Base-by-base conservation (phyloP, 345 rosid species). In the Linum trigynum region DNA sequence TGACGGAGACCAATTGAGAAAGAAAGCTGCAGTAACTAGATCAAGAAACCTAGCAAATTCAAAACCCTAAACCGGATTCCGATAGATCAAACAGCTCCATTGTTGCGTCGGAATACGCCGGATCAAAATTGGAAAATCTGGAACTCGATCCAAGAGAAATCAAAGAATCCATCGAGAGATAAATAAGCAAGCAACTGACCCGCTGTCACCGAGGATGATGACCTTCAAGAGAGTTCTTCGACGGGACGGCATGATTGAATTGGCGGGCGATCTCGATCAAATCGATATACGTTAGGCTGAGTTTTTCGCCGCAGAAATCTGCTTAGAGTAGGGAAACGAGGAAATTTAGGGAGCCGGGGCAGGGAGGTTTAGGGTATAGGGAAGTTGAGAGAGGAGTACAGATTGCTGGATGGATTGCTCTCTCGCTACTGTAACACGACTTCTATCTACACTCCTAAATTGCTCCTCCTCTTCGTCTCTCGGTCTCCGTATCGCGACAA, bases 181-280 rank as follows among this genome's bases (percentile, higher is more conserved):
- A 8, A 8, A 7, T 3, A 8, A 32, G 17, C 14, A 60, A 59
- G 36, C 40, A 56, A 48, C 53, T 57, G 38, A 67, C 70, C 70
- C 65, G 64, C 70, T 67, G 57, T 67, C 70, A 9, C 70, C 70
- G 58, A 67, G 70, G 56, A 67, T 67, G 64, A 67, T 67, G 65
- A 67, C 70, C 57, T 67, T 67, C 36, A 67, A 6, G 43, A 67
- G 70, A 5, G 64, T 67, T 17, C 70, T 45, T 38, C 70, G 48
- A 59, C 70, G 70, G 38, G 70, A 67, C 32, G 70, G 64, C 70
- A 67, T 67, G 50, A 39, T 14, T 59, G 38, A 35, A 48, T 48
- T 48, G 53, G 45, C 53, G 53, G 53, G 12, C 39, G 39, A 36
- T 59, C 39, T 23, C 62, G 37, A 59, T 59, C 40, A 23, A 12